Evolutionary conservation across 192 early-diverging fungal species (phyloP).

Genomic region (Coemansia sp.): DNA sequence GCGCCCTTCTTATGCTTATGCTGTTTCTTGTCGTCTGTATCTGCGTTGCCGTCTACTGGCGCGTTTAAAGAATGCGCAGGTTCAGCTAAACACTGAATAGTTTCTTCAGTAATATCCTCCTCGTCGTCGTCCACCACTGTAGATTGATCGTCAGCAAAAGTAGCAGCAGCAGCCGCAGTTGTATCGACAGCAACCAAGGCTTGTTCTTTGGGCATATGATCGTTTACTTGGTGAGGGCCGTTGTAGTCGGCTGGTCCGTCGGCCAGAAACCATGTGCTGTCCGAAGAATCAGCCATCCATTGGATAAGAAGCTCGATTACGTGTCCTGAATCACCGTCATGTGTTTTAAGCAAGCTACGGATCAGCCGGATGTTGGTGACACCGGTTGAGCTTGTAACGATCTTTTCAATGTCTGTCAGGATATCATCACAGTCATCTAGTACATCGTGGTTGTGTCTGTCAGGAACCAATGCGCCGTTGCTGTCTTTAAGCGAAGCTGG

Average conservation of each 20-base stretch:
- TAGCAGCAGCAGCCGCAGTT: neutral
- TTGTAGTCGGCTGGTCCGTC: conserved; percentile 33
- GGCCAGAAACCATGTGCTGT: conserved; percentile 21
- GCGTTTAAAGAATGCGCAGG: neutral
- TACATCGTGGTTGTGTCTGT: conserved; percentile 15
- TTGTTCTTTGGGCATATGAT: neutral
- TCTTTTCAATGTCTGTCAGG: conserved; percentile 53
- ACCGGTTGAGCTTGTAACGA: conserved; percentile 60
- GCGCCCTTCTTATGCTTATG: conserved; percentile 4
- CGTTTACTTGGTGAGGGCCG: conserved; percentile 10
- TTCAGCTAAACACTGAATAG: neutral
- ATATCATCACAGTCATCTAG: conserved; percentile 13
- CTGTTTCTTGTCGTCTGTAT: neutral
- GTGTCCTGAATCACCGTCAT: conserved; percentile 46
- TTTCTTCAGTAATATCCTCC: neutral
- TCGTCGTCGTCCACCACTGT: neutral
- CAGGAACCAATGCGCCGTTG: conserved; percentile 10
- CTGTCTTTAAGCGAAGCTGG: neutral
- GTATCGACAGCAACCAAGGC: neutral
- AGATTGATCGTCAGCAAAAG: neutral
- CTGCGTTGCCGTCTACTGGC: neutral
- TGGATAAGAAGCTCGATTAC: conserved; percentile 59
- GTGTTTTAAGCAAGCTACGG: conserved; percentile 52
- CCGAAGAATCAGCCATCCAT: conserved; percentile 37
- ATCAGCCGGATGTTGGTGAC: conserved; percentile 52